These are phyloP conservation scores for Auriculariales sp. DNA, from an alignment of 768 basidiomycete genomes.

Conservation along the genomic window DNA sequence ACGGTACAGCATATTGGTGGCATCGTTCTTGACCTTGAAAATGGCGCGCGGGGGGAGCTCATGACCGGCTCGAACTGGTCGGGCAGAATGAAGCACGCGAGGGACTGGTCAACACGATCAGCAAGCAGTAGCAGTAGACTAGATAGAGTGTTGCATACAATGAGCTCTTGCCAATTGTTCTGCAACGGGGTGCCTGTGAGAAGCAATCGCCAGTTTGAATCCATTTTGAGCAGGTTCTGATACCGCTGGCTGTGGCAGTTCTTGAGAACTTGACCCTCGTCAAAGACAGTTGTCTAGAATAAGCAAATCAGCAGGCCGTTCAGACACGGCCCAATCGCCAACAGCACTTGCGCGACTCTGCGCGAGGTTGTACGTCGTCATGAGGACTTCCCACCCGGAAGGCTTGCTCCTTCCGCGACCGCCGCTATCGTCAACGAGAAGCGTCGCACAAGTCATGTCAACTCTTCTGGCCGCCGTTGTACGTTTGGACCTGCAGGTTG, in stretches of 20 bases:
- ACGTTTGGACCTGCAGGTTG: too few relatives aligned
- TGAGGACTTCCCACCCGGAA: slow-evolving; percentile 88
- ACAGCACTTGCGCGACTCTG: too few relatives aligned
- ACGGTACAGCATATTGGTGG: slow-evolving; percentile 75
- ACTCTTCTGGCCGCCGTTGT: too few relatives aligned
- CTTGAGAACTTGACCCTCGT: slow-evolving; percentile 95
- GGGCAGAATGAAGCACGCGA: slow-evolving; percentile 96
- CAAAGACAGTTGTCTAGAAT: slow-evolving; percentile 76
- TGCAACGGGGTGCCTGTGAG: slow-evolving; percentile 93
- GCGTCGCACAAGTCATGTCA: too few relatives aligned
- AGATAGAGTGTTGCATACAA: slow-evolving; percentile 38
- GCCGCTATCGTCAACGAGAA: too few relatives aligned
- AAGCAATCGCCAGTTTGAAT: slow-evolving; percentile 78
- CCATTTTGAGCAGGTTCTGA: slow-evolving; percentile 70
- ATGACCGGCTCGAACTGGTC: slow-evolving; percentile 69
- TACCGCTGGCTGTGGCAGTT: slow-evolving; percentile 98
- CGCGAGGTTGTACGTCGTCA: slow-evolving; percentile 93
- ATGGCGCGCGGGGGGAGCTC: slow-evolving; percentile 75
- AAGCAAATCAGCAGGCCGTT: not conserved
- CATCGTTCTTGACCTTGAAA: slow-evolving; percentile 94
- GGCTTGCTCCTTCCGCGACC: too few relatives aligned
- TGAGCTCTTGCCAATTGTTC: slow-evolving; percentile 80
- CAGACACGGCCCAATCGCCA: not conserved
- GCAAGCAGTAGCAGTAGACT: not conserved
- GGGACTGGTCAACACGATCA: slow-evolving; percentile 46